These are phyloP conservation scores for Brassica incana DNA, from an alignment of 345 rosid genomes.

Conservation along the genomic window DNA sequence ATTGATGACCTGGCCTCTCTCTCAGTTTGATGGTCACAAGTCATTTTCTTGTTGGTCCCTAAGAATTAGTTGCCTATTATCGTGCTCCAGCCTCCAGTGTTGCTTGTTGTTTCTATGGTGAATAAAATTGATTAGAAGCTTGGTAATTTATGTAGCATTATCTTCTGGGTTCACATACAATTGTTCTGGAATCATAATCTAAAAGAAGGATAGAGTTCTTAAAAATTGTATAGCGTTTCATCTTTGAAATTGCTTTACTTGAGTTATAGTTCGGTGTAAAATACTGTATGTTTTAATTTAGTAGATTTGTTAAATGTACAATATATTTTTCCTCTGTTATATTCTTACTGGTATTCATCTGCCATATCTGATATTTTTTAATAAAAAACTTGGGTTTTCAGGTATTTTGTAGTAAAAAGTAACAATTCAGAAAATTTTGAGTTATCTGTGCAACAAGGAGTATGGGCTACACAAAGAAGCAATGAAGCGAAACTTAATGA, in stretches of 20 bases:
- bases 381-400: slow-evolving; percentile 36
- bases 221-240: neutral
- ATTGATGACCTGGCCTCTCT: neutral
- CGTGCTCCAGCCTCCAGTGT: neutral
- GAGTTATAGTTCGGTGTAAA: slow-evolving; percentile 7
- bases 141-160: slow-evolving; percentile 3
- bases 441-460: slow-evolving; percentile 97
- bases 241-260: neutral
- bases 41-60: slow-evolving; percentile 2
- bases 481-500: slow-evolving; percentile 96
- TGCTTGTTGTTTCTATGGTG: neutral
- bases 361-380: slow-evolving; percentile 9
- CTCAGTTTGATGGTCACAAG: neutral
- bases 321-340: slow-evolving; percentile 5
- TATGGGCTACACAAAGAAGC: slow-evolving; percentile 99
- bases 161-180: neutral
- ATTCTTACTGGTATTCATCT: neutral
- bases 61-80: slow-evolving; percentile 10
- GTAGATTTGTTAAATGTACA: slow-evolving; percentile 10
- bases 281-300: slow-evolving; percentile 10
- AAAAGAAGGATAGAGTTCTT: slow-evolving; percentile 12
- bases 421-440: slow-evolving; percentile 96
- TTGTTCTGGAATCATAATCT: slow-evolving; percentile 7
- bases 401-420: slow-evolving; percentile 98
- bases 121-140: neutral